phyloP scores from a whole-genome alignment of 176 grass and related monocot species.

The Raddia guianensis region DNA sequence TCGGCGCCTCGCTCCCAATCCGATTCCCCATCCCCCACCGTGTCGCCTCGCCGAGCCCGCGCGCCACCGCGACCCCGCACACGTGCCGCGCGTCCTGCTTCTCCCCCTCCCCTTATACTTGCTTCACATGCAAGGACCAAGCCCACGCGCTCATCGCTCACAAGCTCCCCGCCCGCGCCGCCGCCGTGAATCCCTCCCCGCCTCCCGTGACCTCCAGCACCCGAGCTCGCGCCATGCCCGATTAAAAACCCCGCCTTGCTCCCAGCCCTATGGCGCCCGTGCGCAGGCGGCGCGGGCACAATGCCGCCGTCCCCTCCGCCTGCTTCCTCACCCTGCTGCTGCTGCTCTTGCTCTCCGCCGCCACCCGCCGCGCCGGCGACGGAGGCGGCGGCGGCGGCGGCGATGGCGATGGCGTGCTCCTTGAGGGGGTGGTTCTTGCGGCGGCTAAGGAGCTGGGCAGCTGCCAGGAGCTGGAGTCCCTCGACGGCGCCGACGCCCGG shows the following conservation, averaged over 20 bases:
- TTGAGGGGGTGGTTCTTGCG: background rate
- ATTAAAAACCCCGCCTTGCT: slow-evolving; percentile 23
- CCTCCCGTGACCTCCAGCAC: slow-evolving; percentile 16
- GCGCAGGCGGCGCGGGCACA: slow-evolving; percentile 41
- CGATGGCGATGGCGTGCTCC: background rate
- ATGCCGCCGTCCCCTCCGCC: slow-evolving; percentile 53
- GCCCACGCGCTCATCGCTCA: background rate
- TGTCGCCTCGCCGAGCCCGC: no score
- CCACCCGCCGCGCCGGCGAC: background rate
- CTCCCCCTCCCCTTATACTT: no score
- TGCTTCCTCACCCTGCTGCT: slow-evolving; percentile 48
- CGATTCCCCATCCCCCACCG: no score
- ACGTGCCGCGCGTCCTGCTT: no score
- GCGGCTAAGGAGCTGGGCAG: background rate
- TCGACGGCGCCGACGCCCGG: slow-evolving; percentile 32
- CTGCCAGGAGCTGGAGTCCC: slow-evolving; percentile 52
- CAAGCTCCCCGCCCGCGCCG: background rate
- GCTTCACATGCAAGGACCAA: background rate
- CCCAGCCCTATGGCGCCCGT: slow-evolving; percentile 59
- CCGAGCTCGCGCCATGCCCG: slow-evolving; percentile 41
- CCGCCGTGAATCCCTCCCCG: background rate
- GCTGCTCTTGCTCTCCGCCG: slow-evolving; percentile 19
- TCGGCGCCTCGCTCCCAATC: no score
- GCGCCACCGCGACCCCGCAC: no score
- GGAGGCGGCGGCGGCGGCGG: background rate